These are phyloP conservation scores for Penicillium tannophilum DNA, from an alignment of 495 filamentous ascomycete genomes.

Conservation along the genomic window DNA sequence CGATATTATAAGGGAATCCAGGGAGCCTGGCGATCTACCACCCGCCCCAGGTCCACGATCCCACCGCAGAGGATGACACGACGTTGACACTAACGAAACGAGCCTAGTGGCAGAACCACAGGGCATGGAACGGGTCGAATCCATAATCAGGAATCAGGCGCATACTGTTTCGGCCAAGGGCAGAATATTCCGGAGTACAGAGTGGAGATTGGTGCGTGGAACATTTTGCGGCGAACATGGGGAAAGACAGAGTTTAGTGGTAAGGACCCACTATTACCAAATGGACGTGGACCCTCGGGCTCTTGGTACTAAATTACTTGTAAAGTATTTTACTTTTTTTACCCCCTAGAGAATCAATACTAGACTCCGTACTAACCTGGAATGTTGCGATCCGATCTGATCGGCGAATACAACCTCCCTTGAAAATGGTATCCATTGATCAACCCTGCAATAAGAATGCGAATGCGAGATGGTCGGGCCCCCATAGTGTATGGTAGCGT, in stretches of 20 bases:
- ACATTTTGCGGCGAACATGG: slow-evolving; percentile 16
- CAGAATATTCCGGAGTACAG: slow-evolving; percentile 13
- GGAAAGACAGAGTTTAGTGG: slow-evolving; percentile 5
- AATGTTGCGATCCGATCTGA: slow-evolving; percentile 32
- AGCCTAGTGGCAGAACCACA: slow-evolving; percentile 33
- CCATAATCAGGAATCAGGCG: slow-evolving; percentile 35
- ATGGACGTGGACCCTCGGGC: slow-evolving; percentile 6
- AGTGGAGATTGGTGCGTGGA: slow-evolving; percentile 12
- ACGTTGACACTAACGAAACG: slow-evolving; percentile 48
- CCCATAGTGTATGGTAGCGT: slow-evolving; percentile 17
- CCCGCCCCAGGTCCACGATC: slow-evolving; percentile 46
- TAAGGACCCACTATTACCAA: slow-evolving; percentile 8
- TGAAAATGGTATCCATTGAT: slow-evolving; percentile 9
- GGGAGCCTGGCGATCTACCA: slow-evolving; percentile 39
- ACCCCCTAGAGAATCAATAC: background rate
- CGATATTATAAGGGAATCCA: slow-evolving; percentile 30
- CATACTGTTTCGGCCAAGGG: slow-evolving; percentile 27
- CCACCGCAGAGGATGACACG: slow-evolving; percentile 46
- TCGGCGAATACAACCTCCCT: slow-evolving; percentile 31
- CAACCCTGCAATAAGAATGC: slow-evolving; percentile 28
- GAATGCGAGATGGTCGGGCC: slow-evolving; percentile 7
- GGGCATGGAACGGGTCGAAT: slow-evolving; percentile 22
- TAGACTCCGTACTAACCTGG: slow-evolving; percentile 4
- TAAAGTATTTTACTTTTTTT: slow-evolving; percentile 1
- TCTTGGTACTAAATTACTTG: background rate